Percentiles rank a stretch among this genome's conserved stretches.
Evolutionary conservation across 176 grass and related monocot species (phyloP).

Genomic region (Echinochloa phyllopogon): DNA sequence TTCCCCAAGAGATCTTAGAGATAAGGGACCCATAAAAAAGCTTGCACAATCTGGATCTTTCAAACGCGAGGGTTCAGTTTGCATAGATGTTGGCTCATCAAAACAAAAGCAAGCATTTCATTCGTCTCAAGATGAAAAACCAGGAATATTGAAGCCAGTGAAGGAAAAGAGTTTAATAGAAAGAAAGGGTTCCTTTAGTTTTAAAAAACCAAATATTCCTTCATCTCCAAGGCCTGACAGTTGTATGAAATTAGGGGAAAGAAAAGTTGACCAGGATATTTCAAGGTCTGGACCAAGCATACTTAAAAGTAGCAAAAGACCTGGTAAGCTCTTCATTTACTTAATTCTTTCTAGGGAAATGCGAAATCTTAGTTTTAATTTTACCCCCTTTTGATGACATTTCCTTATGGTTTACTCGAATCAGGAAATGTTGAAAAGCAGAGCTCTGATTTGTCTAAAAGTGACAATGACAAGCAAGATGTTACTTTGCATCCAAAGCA

Average conservation of each 20-base stretch:
- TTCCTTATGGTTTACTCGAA: slow-evolving; percentile 33
- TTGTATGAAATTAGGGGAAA: slow-evolving; percentile 54
- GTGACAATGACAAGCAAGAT: slow-evolving; percentile 28
- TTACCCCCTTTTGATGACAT: slow-evolving; percentile 27
- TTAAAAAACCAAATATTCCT: slow-evolving; percentile 54
- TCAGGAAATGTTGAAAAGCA: slow-evolving; percentile 54
- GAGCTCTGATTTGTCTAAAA: slow-evolving; percentile 37
- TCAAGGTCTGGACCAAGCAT: slow-evolving; percentile 51
- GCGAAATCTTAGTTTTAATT: not conserved
- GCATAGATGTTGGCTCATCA: slow-evolving; percentile 39
- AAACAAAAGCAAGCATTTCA: slow-evolving; percentile 60
- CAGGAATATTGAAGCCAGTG: slow-evolving; percentile 49
- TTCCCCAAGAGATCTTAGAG: slow-evolving; percentile 52
- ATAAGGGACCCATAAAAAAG: slow-evolving; percentile 54
- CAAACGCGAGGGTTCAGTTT: slow-evolving; percentile 55
- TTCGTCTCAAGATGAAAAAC: slow-evolving; percentile 57
- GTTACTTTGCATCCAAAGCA: slow-evolving; percentile 26
- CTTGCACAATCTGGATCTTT: slow-evolving; percentile 61
- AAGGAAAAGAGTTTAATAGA: slow-evolving; percentile 62
- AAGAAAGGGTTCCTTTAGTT: slow-evolving; percentile 61
- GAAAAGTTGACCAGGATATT: slow-evolving; percentile 47
- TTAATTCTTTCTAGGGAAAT: slow-evolving; percentile 24
- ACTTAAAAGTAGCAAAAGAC: slow-evolving; percentile 62
- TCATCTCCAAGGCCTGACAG: slow-evolving; percentile 50
- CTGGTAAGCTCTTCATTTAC: slow-evolving; percentile 48